These are phyloP conservation scores for Aureococcus anophagefferens DNA, from an alignment of 108 stramenopile genomes.

Conservation along the genomic window DNA sequence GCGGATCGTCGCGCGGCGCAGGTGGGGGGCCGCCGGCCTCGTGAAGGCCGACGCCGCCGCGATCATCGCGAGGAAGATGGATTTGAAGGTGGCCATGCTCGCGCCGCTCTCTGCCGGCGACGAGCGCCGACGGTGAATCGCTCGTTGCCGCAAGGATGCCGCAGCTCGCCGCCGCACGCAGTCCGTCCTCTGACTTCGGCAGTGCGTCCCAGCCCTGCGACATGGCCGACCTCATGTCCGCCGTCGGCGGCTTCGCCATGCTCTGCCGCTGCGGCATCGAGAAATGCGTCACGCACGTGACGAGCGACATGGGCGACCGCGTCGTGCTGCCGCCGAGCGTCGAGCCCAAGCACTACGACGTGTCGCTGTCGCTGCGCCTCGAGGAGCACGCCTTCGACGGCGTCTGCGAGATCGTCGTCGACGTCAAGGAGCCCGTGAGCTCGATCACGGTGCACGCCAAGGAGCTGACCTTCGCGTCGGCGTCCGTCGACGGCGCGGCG, in stretches of 20 bases:
- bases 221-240: conserved; percentile 3
- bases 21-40: too few relatives aligned
- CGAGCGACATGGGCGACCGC: conserved; percentile 39
- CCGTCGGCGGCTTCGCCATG: not conserved
- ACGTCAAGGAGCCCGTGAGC: conserved; percentile 29
- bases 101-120: too few relatives aligned
- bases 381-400: conserved; percentile 71
- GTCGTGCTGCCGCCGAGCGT: conserved; percentile 53
- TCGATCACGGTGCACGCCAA: conserved; percentile 72
- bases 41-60: too few relatives aligned
- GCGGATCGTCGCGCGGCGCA: too few relatives aligned
- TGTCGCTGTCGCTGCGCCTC: conserved; percentile 66
- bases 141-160: too few relatives aligned
- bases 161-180: too few relatives aligned
- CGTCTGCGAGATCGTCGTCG: conserved; percentile 39
- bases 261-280: conserved; percentile 22
- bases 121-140: too few relatives aligned
- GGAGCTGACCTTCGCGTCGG: conserved; percentile 62
- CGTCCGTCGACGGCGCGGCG: conserved; percentile 22
- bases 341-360: conserved; percentile 50
- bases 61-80: too few relatives aligned
- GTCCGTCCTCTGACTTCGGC: not conserved
- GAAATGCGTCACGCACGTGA: not conserved
- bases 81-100: too few relatives aligned
- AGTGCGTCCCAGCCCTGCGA: not conserved